Conservation (phyloP, 1,284 basidiomycete genomes). For the Cystobasidiaceae sp. region DNA sequence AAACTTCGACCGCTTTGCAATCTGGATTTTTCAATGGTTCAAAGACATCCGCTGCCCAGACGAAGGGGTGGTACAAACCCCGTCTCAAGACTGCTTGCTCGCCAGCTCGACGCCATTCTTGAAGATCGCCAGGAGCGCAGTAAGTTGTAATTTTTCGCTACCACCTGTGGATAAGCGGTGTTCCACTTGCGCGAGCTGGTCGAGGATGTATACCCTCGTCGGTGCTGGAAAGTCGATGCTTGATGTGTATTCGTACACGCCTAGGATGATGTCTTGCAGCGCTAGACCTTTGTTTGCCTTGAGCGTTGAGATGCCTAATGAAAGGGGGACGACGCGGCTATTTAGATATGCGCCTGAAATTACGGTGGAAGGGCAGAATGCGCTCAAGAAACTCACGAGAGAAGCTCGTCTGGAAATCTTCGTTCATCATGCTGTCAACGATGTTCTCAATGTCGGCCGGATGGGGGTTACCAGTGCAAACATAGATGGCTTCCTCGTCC, state of each 20-base stretch:
- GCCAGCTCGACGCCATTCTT: constrained; percentile 78
- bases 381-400: constrained; percentile 60
- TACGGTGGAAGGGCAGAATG: neutral
- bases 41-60: too few relatives aligned
- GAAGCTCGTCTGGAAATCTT: constrained; percentile 91
- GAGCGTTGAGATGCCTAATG: constrained; percentile 71
- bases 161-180: constrained; percentile 88
- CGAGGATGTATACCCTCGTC: constrained; percentile 83
- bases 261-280: constrained; percentile 88
- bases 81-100: neutral
- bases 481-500: constrained; percentile 88
- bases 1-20: too few relatives aligned
- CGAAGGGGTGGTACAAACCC: too few relatives aligned
- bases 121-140: constrained; percentile 84
- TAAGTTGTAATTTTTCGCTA: constrained; percentile 89
- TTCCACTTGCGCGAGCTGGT: constrained; percentile 82
- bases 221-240: constrained; percentile 78
- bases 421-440: constrained; percentile 90
- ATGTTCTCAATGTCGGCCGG: constrained; percentile 88
- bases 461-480: constrained; percentile 93
- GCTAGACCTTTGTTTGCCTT: constrained; percentile 91
- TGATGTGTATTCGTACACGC: constrained; percentile 84
- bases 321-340: neutral
- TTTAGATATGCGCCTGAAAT: neutral
- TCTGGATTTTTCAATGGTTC: too few relatives aligned